Evolutionary conservation across 768 basidiomycete genomes (phyloP).

Genomic region (Glaciozyma martinii): DNA sequence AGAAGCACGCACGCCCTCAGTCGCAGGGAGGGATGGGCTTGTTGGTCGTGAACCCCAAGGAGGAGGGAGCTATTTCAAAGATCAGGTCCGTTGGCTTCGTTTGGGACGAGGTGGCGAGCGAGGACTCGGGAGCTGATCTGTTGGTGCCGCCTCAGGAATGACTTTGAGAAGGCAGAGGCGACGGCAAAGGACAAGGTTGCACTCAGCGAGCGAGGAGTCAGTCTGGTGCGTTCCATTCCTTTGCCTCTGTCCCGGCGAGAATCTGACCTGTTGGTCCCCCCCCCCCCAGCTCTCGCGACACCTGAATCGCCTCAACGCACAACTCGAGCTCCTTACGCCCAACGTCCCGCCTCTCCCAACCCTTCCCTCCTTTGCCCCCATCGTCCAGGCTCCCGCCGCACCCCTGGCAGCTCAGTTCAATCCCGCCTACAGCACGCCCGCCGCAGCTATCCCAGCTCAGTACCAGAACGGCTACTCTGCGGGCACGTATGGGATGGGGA

Average conservation of each 20-base stretch:
- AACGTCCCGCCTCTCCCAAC: conserved; percentile 25
- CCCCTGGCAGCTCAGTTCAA: conserved; percentile 9
- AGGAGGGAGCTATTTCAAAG: conserved; percentile 22
- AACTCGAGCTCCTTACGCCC: conserved; percentile 31
- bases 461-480: conserved; percentile 16
- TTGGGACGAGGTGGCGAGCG: not conserved
- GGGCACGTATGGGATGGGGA: not conserved
- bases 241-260: not conserved
- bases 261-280: not conserved
- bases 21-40: conserved; percentile 25
- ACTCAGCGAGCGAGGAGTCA: conserved; percentile 25
- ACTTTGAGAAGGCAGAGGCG: conserved; percentile 21
- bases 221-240: conserved; percentile 7
- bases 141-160: conserved; percentile 3
- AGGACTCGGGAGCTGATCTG: not conserved
- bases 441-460: not conserved
- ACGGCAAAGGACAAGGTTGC: conserved; percentile 27
- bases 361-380: conserved; percentile 26
- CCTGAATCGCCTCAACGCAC: conserved; percentile 27
- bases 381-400: not conserved
- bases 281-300: conserved; percentile 20
- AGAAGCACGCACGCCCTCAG: conserved; percentile 24
- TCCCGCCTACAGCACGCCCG: not conserved
- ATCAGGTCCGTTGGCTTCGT: conserved; percentile 11
- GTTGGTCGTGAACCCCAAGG: conserved; percentile 24